Base-by-base conservation (phyloP, 768 basidiomycete species). In the Boletales sp. region DNA sequence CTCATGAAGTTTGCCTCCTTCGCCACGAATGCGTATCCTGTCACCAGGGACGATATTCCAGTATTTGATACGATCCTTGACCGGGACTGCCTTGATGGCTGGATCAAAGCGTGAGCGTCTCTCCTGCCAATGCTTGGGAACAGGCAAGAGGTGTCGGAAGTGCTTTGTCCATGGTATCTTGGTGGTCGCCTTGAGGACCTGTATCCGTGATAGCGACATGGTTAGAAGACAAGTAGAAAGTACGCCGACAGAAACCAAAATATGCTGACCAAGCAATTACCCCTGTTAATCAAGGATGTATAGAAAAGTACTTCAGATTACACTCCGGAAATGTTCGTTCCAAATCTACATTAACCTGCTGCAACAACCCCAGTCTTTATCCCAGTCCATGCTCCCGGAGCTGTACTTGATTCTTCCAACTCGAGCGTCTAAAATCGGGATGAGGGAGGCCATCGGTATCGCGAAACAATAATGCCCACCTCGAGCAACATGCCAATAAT, bases 31-130 rank as follows among this genome's bases (percentile, higher is more conserved):
- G 44, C 85, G 79, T 60, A 93, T 81, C 47, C 77, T 79, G 71
- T 93, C 90, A 8, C 90, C 90, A 6, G 91, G 88, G 32, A 90
- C 84, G 53, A 93, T 79, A 62, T 92, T 93, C 90, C 90, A 93
- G 62, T 80, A 81, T 65, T 89, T 86, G 46, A 93, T 86, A 41
- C 90, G 76, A 59, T 90, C 84, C 50, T 76, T 74, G 11, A 80
- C 76, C 12, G 77, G 74, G 40, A 80, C 82, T 36, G 78, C 77
- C 63, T 86, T 87, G 47, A 72, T 40, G 10, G 48, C 51, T 0
- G 70, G 56, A 63, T 79, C 78, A 39, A 69, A 66, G 54, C 72
- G 75, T 13, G 72, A 70, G 53, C 61, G 62, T 44, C 75, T 72
- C 59, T 76, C 73, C 46, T 67, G 44, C 75, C 76, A 81, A 54